phyloP scores from a whole-genome alignment of 1,284 basidiomycete genomes.

The Tranzscheliella williamsii region DNA sequence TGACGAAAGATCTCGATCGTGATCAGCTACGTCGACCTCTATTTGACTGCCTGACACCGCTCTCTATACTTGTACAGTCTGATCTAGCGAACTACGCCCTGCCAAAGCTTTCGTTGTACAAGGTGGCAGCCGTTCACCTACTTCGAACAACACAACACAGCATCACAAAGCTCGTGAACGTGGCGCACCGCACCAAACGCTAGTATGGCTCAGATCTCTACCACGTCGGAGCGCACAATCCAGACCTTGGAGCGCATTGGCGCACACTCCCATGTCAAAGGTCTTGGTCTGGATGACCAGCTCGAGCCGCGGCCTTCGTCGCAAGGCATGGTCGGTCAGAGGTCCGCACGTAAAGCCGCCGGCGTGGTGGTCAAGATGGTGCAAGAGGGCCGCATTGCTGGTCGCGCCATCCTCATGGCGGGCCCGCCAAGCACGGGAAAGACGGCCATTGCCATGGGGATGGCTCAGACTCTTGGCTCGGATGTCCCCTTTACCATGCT shows the following conservation, averaged over 20 bases:
- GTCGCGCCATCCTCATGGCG: constrained; percentile 90
- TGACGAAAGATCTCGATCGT: too few species aligned
- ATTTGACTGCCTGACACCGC: too few species aligned
- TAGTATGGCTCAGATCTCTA: constrained; percentile 50
- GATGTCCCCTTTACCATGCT: constrained; percentile 98
- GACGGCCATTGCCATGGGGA: constrained; percentile 92
- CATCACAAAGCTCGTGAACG: too few species aligned
- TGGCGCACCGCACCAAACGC: not conserved
- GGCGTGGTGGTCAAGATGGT: constrained; percentile 98
- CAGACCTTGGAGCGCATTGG: constrained; percentile 59
- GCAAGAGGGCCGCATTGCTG: constrained; percentile 90
- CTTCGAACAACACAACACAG: too few species aligned
- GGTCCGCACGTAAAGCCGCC: constrained; percentile 89
- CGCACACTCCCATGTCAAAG: constrained; percentile 57
- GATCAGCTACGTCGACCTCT: too few species aligned
- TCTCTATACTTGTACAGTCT: too few species aligned
- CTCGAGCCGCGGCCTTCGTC: constrained; percentile 82
- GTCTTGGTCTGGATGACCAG: constrained; percentile 82
- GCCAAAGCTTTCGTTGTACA: too few species aligned
- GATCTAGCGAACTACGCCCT: too few species aligned
- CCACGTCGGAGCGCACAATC: constrained; percentile 45
- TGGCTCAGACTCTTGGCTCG: constrained; percentile 89
- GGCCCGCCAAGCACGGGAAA: constrained; percentile 96
- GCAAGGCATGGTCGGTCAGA: constrained; percentile 97
- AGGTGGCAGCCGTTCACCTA: too few species aligned